Evolutionary conservation across 352 stramenopile species (phyloP), one percentile per base, ranked within the genome.

Genomic region (Globisporangium lucens): DNA sequence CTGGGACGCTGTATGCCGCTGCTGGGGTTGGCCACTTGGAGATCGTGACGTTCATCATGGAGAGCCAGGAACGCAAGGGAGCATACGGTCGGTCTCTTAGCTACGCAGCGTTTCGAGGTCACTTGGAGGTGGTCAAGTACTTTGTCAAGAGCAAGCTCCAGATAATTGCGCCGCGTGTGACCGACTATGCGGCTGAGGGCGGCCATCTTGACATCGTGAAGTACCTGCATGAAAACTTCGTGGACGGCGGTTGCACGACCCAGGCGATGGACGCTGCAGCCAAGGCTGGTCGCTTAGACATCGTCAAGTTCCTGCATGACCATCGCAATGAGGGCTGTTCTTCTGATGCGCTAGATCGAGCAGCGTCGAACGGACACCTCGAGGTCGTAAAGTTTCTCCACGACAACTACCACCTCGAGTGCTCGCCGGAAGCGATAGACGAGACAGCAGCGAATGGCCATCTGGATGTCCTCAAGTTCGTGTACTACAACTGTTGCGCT

Each of bases 261-360:
- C 38, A 29, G 30, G 15, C 22, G 30, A 61, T 61, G 56, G 46
- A 22, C 5, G 4, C 5, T 29, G 30, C 56, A 27, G 56, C 56
- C 4, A 20, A 49, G 24, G 3, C 30, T 17, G 56, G 56, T 7
- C 56, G 46, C 38, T 22, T 61, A 7, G 33, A 61, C 15, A 29
- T 49, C 20, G 56, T 61, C 33, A 61, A 15, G 56, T 61, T 49
- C 22, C 56, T 61, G 17, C 17, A 61, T 38, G 56, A 61, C 3
- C 10, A 61, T 17, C 33, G 56, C 4, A 27, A 30, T 4, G 33
- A 61, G 38, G 56, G 56, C 5, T 61, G 33, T 22, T 49, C 56
- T 6, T 13, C 22, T 3, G 38, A 61, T 15, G 56, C 56, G 1
- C n/a, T 61, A 15, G 22, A 38, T 33, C 22, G 38, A 27, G 56